Conservation (phyloP, 2,329 filamentous ascomycete genomes). For the Lanzia echinophila region DNA sequence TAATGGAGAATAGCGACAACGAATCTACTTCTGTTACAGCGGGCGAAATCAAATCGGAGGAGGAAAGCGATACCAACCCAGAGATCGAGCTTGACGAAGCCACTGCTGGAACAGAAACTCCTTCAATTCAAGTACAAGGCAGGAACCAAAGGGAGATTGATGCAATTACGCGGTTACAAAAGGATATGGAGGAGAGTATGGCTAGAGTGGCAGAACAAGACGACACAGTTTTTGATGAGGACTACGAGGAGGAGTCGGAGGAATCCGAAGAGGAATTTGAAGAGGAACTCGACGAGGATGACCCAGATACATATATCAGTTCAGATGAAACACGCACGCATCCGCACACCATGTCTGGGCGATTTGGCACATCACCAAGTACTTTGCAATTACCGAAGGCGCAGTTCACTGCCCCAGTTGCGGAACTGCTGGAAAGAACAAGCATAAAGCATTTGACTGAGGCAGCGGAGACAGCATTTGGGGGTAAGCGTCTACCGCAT, state of each 20-base stretch:
- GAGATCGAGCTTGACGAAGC: constrained; percentile 31
- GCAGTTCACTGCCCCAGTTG: constrained; percentile 64
- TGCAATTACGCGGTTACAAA: constrained; percentile 26
- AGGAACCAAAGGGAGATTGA: constrained; percentile 29
- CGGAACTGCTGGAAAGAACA: constrained; percentile 57
- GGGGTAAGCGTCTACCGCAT: constrained; percentile 67
- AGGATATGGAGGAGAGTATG: constrained; percentile 28
- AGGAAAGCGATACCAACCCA: constrained; percentile 8
- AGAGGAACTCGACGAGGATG: constrained; percentile 21
- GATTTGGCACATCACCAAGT: constrained; percentile 64
- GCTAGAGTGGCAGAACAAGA: constrained; percentile 24
- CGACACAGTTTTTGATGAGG: constrained; percentile 18
- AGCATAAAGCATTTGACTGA: constrained; percentile 69
- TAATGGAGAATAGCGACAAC: constrained; percentile 25
- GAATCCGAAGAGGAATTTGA: constrained; percentile 25
- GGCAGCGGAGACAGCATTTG: constrained; percentile 67
- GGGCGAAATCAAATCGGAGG: neutral
- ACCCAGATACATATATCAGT: constrained; percentile 24
- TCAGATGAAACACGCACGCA: constrained; percentile 54
- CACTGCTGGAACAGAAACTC: constrained; percentile 14
- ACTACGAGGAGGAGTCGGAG: constrained; percentile 17
- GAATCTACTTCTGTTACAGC: constrained; percentile 2
- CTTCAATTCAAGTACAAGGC: constrained; percentile 19
- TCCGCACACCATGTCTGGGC: constrained; percentile 65
- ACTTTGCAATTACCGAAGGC: constrained; percentile 69